A percentile compares a stretch with the other conserved stretches of the same genome.
phyloP scores from a whole-genome alignment of 768 basidiomycete genomes.

The Lentinula lateritia region DNA sequence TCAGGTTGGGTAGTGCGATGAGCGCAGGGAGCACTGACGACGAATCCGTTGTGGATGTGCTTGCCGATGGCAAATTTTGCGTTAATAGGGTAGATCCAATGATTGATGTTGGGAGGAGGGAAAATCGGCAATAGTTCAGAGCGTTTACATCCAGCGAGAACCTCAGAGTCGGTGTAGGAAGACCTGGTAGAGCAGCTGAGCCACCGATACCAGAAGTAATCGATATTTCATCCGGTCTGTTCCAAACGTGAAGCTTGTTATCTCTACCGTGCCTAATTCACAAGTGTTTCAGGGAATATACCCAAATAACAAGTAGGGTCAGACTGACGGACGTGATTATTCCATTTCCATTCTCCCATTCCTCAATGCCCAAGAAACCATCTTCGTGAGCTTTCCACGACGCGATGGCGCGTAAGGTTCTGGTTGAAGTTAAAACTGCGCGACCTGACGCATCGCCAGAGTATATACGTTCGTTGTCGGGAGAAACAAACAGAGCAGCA shows the following conservation, averaged over 20 bases:
- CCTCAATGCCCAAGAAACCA: conserved; percentile 72
- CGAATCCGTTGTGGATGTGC: neutral
- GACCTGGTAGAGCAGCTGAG: conserved; percentile 47
- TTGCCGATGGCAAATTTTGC: neutral
- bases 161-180: conserved; percentile 43
- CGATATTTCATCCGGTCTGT: conserved; percentile 38
- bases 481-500: conserved; percentile 54
- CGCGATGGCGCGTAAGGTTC: conserved; percentile 65
- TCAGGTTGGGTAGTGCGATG: conserved; percentile 80
- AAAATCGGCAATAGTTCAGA: conserved; percentile 90
- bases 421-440: conserved; percentile 73
- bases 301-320: neutral
- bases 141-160: conserved; percentile 89
- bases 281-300: neutral
- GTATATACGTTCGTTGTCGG: conserved; percentile 75
- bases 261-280: conserved; percentile 70
- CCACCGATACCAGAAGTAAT: conserved; percentile 43
- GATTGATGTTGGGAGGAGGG: conserved; percentile 38
- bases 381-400: conserved; percentile 79
- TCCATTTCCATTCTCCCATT: conserved; percentile 46
- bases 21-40: conserved; percentile 31
- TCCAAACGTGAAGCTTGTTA: conserved; percentile 80
- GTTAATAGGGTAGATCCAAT: neutral
- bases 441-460: conserved; percentile 80
- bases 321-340: conserved; percentile 69